Evolutionary conservation across 495 filamentous ascomycete species (phyloP), one percentile per base, ranked within the genome.

Genomic region (Penicillium bovifimosum): DNA sequence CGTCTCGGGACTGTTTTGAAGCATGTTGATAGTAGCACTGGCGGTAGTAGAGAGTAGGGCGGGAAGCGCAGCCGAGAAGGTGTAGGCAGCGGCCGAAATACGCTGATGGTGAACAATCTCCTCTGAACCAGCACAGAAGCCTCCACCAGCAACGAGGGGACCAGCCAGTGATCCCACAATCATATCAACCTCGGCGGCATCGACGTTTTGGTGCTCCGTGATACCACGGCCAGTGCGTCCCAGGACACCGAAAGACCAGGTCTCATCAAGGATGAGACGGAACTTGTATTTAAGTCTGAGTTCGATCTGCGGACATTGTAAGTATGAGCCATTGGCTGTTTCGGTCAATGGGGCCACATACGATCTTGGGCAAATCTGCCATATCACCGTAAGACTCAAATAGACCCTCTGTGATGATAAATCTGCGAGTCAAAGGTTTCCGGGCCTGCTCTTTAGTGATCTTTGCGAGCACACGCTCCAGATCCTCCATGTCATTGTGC

Each of bases 61-160:
- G 11, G 93, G 95, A 39, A 97, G 74, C 17, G 95, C 93, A 9
- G 93, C 93, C 39, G 91, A 96, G 74, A 87, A 98, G 9, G 92
- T 96, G 66, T 96, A 97, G 3, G 91, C 84, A 6, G 88, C 79
- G 27, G 90, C 86, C 13, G 87, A 87, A 60, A 98, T 88, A 52
- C 93, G 89, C 68, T 97, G 93, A 63, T 98, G 93, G 68, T 93
- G 89, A 14, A 96, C 86, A 33, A 97, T 88, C 64, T 96, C 93
- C 46, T 82, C 80, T 27, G 84, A 82, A 18, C 92, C 91, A 32
- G 90, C 90, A 66, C 93, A 98, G 76, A 98, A 98, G 27, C 93
- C 93, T 51, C 93, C 93, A 39, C 90, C 93, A 9, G 88, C 90
- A 63, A 92, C 90, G 38, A 97, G 77, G 14, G 90, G 85, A 27